Evolutionary conservation across 768 basidiomycete species (phyloP).

Genomic region (Rhizopogon vulgaris): DNA sequence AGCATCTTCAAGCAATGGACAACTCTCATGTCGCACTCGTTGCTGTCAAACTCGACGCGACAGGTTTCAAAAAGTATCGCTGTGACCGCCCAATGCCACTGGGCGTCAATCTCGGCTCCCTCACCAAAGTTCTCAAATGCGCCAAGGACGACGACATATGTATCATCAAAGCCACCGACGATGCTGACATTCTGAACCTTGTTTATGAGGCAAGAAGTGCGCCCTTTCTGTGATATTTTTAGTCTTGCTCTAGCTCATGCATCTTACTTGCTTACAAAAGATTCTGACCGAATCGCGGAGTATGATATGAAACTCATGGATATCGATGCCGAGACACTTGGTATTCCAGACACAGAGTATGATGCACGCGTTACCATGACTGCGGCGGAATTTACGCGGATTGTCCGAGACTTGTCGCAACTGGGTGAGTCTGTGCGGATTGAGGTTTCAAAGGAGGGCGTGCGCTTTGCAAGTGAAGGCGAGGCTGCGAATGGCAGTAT

Average conservation of each 20-base stretch:
- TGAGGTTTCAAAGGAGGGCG: conserved; percentile 93
- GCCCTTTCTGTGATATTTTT: conserved; percentile 19
- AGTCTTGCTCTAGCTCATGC: neutral
- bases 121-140: conserved; percentile 95
- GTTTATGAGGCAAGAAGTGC: conserved; percentile 87
- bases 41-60: conserved; percentile 69
- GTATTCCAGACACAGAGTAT: conserved; percentile 96
- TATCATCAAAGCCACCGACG: conserved; percentile 86
- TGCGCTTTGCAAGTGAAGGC: conserved; percentile 87
- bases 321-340: conserved; percentile 91
- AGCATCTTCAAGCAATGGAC: conserved; percentile 97
- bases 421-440: conserved; percentile 94
- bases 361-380: conserved; percentile 89
- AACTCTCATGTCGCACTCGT: conserved; percentile 99
- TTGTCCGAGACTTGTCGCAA: conserved; percentile 84
- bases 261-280: conserved; percentile 31
- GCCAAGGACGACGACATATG: conserved; percentile 94
- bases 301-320: conserved; percentile 99
- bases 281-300: conserved; percentile 88
- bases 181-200: conserved; percentile 82
- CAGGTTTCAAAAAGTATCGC: conserved; percentile 82
- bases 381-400: conserved; percentile 81
- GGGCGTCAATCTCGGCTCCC: conserved; percentile 78
- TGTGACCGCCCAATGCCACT: conserved; percentile 94
- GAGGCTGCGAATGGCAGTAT: conserved; percentile 91